Evolutionary conservation across 371 early-diverging fungal species (phyloP), one percentile per base, ranked within the genome.

Genomic region (Batkoa obscura): DNA sequence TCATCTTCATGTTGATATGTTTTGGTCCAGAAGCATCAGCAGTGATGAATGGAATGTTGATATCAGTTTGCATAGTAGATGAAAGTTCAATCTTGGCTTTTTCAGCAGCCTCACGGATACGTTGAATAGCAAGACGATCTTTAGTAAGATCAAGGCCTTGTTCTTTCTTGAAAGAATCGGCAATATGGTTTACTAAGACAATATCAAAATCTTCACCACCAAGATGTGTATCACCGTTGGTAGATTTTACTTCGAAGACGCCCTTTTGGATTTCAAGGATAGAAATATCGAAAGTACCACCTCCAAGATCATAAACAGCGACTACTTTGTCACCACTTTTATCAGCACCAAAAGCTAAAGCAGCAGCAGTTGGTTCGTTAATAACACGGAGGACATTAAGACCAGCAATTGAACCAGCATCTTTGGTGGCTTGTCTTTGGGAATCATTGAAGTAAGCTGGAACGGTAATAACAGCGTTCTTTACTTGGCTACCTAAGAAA

Each of bases 281-380:
- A 35, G 95, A 93, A 66, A 99, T 87, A 90, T 99, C 99, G 73
- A 99, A 99, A 2, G 99, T 99, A 61, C 99, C 99, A 67, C 99
- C 99, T 52, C 99, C 99, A 59, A 99, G 79, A 80, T 99, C 99
- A 75, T 89, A 99, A n/a, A 99, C 97, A 34, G 94, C 96, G 41
- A 99, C 81, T 37, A 79, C 65, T 33, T 55, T 55, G 41, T 55
- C 55, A 33, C 55, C 55, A 99, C 95, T 72, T 63, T 94, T 94
- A 71, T 96, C 97, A 9, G 96, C 71, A 58, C 99, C 99, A 68
- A 95, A 99, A 43, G 99, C 96, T 55, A 96, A 72, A 45, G 99
- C 99, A 53, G 96, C 96, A n/a, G 99, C 99, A 1, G 98, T 98
- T 43, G 99, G 99, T 66, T 99, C 99, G 74, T 98, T 99, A 69